Base-by-base conservation (phyloP, 805 yeast species). In the Saccharomycopsis selenospora region DNA sequence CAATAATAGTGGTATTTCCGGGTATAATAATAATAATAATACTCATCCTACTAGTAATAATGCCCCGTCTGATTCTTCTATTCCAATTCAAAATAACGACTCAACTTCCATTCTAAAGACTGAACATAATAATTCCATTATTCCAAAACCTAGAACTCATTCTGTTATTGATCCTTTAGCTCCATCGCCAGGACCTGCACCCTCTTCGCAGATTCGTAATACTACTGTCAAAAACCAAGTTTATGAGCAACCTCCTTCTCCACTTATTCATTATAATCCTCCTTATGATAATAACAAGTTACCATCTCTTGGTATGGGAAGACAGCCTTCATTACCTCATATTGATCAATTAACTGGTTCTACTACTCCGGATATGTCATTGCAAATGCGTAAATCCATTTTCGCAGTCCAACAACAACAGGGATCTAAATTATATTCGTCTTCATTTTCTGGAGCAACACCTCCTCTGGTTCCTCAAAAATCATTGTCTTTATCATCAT, bases 91-190 rank as follows among this genome's bases (percentile, higher is more conserved):
- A n/a, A n/a, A n/a, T n/a, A n/a, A n/a, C n/a, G n/a, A n/a, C n/a
- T n/a, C n/a, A n/a, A n/a, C n/a, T n/a, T n/a, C n/a, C n/a, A n/a
- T n/a, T n/a, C n/a, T n/a, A n/a, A n/a, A n/a, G n/a, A n/a, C n/a
- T n/a, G n/a, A 17, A 6, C 10, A 14, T 7, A 14, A 14, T 17
- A 5, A 7, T 20, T 6, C 20, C 38, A 17, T 10, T 17, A 20
- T 6, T 14, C 38, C 18, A 4, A 33, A 33, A 14, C 20, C 5
- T 7, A 27, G 51, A 29, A 29, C 3, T 6, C 48, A 42, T 3
- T 48, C 51, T 22, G 14, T 48, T 10, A 26, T 48, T 11, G 51
- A 48, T 26, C 51, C 51, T 3, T 44, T 48, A 38, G 48, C 51
- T 3, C 25, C 25, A 40, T 29, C 17, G 22, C 29, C 41, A 25